These are phyloP conservation scores for Aspergillus proliferans DNA, from an alignment of 2,329 filamentous ascomycete genomes.

Conservation along the genomic window DNA sequence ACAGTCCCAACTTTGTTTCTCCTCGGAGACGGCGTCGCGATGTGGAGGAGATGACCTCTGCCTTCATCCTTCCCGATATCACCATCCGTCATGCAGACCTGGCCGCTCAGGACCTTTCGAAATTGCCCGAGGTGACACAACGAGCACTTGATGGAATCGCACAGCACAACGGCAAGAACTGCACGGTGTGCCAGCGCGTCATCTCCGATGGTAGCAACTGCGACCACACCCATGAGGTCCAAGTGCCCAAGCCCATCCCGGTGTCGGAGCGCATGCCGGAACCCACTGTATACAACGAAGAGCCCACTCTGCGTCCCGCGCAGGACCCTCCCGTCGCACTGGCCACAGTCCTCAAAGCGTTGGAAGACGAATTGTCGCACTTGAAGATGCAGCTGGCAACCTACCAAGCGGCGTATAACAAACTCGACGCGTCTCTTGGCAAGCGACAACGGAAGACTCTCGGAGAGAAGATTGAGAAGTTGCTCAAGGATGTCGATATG, in stretches of 20 bases:
- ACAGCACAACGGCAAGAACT: constrained; percentile 49
- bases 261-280: constrained; percentile 45
- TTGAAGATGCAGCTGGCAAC: constrained; percentile 63
- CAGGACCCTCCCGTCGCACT: constrained; percentile 67
- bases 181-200: constrained; percentile 50
- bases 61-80: constrained; percentile 59
- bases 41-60: constrained; percentile 55
- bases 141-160: constrained; percentile 37
- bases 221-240: constrained; percentile 28
- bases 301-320: constrained; percentile 55
- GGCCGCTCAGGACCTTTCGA: constrained; percentile 22
- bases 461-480: constrained; percentile 53
- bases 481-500: constrained; percentile 60
- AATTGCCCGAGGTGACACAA: constrained; percentile 35
- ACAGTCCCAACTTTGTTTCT: constrained; percentile 45
- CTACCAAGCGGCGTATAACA: constrained; percentile 58
- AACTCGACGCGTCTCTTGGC: constrained; percentile 60
- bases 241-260: constrained; percentile 45
- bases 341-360: constrained; percentile 72
- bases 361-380: constrained; percentile 74
- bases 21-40: constrained; percentile 45
- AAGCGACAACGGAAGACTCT: constrained; percentile 59
- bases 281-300: constrained; percentile 43
- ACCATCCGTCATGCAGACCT: constrained; percentile 40
- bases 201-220: constrained; percentile 30